A percentile compares a stretch with the other conserved stretches of the same genome.
Conservation (phyloP, 805 yeast species). For the Pichia occidentalis region DNA sequence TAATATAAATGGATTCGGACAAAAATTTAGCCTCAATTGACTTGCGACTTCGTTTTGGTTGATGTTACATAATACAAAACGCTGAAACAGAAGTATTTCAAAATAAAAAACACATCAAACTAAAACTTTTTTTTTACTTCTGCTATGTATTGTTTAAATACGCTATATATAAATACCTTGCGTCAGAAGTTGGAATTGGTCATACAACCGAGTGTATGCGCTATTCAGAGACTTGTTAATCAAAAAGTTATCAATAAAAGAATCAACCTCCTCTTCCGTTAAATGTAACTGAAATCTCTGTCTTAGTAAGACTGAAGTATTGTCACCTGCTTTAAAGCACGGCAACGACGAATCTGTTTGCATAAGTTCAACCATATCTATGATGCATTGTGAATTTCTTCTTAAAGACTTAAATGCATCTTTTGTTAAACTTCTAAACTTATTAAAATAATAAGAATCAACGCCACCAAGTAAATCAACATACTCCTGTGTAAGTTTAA, state of each 20-base stretch:
- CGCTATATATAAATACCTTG: slow-evolving; percentile 81
- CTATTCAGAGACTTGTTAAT: slow-evolving; percentile 82
- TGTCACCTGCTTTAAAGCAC: slow-evolving; percentile 83
- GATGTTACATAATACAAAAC: too few relatives aligned
- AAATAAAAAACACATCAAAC: too few relatives aligned
- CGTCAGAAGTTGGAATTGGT: slow-evolving; percentile 88
- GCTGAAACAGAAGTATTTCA: too few relatives aligned
- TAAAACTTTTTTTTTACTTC: too few relatives aligned
- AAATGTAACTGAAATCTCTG: slow-evolving; percentile 80
- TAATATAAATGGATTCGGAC: slow-evolving; percentile 32
- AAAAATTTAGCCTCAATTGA: slow-evolving; percentile 2
- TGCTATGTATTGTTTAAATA: not conserved
- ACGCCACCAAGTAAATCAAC: slow-evolving; percentile 82
- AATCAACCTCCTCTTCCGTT: slow-evolving; percentile 63
- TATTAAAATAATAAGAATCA: slow-evolving; percentile 51
- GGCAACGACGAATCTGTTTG: slow-evolving; percentile 85
- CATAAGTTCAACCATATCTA: slow-evolving; percentile 88
- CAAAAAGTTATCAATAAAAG: slow-evolving; percentile 68
- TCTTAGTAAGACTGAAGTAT: slow-evolving; percentile 68
- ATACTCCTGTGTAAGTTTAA: slow-evolving; percentile 85
- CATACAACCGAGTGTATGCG: slow-evolving; percentile 85
- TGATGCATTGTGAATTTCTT: slow-evolving; percentile 62
- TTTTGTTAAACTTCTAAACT: slow-evolving; percentile 59
- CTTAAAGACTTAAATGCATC: slow-evolving; percentile 71
- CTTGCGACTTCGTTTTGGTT: too few relatives aligned